phyloP scores from a whole-genome alignment of 768 basidiomycete species.

The Coprinellus micaceus region DNA sequence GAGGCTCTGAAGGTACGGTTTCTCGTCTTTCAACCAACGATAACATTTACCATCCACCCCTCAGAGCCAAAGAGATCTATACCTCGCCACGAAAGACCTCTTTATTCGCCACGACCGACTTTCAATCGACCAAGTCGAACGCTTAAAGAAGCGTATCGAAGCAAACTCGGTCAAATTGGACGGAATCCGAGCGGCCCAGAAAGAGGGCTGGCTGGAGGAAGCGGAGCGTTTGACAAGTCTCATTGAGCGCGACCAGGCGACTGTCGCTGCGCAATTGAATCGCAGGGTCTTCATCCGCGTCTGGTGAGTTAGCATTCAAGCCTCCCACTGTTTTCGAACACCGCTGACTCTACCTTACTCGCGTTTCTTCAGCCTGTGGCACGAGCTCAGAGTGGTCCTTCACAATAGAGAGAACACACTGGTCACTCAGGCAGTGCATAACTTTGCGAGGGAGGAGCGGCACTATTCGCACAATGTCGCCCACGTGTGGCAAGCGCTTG shows the following conservation, averaged over 20 bases:
- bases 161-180: constrained; percentile 73
- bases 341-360: background rate
- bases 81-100: constrained; percentile 81
- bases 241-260: constrained; percentile 84
- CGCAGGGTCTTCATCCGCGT: constrained; percentile 85
- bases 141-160: constrained; percentile 84
- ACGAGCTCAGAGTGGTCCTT: constrained; percentile 87
- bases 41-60: background rate
- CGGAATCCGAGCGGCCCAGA: constrained; percentile 60
- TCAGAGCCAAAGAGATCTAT: constrained; percentile 66
- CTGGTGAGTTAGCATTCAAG: constrained; percentile 50
- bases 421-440: constrained; percentile 67
- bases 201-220: constrained; percentile 84
- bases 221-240: constrained; percentile 66
- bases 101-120: constrained; percentile 86
- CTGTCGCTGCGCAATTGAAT: constrained; percentile 69
- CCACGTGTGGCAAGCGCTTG: constrained; percentile 72
- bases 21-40: background rate
- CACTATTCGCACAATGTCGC: constrained; percentile 60
- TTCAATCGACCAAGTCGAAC: constrained; percentile 83
- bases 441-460: constrained; percentile 71
- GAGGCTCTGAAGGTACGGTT: constrained; percentile 69
- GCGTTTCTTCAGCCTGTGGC: constrained; percentile 70
- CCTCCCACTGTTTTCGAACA: too few relatives aligned
- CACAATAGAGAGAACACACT: constrained; percentile 88